Evolutionary conservation across 768 basidiomycete species (phyloP), one percentile per base, ranked within the genome.

Genomic region (Neoboletus magnificus): DNA sequence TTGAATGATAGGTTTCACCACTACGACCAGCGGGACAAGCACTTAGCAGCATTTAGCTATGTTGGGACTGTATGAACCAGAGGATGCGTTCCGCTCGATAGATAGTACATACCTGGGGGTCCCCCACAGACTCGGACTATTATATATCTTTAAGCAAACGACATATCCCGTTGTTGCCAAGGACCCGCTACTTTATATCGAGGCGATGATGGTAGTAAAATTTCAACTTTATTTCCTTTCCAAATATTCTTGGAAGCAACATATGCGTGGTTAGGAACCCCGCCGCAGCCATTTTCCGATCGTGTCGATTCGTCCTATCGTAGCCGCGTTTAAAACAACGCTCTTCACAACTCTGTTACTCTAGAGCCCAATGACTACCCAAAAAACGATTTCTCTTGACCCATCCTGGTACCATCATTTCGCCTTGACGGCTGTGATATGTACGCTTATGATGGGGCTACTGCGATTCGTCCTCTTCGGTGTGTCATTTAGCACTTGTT

Each of bases 361-460:
- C 27, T 33, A 44, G 39, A 51, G 48, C 37, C 37, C 45, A 33
- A 73, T 68, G 68, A 52, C 67, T 32, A 37, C 60, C 50, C 59
- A 65, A 65, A 60, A 65, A 67, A 66, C 68, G 9, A 62, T 73
- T 42, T 66, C 66, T 45, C 55, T 79, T 42, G 78, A 79, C 67
- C 75, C 73, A 44, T 71, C 74, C 48, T 82, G 82, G 81, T 76
- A 77, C 33, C 82, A 85, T 57, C 77, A 78, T 62, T 58, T 77
- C 16, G 77, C 77, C 7, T 56, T 76, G 39, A 71, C 72, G 7
- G 69, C 72, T 12, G 59, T 79, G 5, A 61, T 65, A 10, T 62
- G 80, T 20, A 77, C 77, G 1, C 53, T 79, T n/a, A 46, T 78
- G 15, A 63, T 76, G 22, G 84, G 82, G 18, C 37, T 80, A 29